Base-by-base conservation (phyloP, 164 flowering plant species). In the Nymphaea colorata region DNA sequence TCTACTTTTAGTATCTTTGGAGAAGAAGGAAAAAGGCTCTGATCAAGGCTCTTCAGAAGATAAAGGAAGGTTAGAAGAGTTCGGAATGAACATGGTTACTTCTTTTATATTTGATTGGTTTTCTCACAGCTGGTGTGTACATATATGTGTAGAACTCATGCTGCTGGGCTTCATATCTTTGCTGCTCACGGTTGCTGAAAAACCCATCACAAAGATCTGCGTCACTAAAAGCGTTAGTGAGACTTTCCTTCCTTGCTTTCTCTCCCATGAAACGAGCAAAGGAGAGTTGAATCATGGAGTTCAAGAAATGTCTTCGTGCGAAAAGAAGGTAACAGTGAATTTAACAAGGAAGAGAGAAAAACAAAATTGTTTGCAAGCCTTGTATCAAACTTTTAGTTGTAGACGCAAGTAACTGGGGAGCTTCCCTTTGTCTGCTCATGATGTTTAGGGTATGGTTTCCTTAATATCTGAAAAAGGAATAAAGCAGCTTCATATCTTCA, bases 161-260 rank as follows among this genome's bases (percentile, higher is more conserved):
- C 84, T 83, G n/a, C 44, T 87, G 78, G 93, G 90, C n/a, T 86
- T 87, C 64, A 79, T 87, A 77, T 87, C 93, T 14, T 64, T 87
- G 70, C 83, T 87, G 5, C 72, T 87, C 10, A 80, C 84, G n/a
- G 79, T 83, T 6, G 25, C 66, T 1, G 80, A 81, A 76, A 75
- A 11, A 4, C 70, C 73, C 0, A 80, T 87, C 59, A 79, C 93
- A 3, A 17, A 66, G 1, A 79, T 86, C 17, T 87, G 93, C 43
- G 68, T 84, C n/a, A 47, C 84, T 0, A 25, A 69, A 60, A 66
- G 55, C 0, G 45, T 80, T 0, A 88, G 77, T 36, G 59, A 67
- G 18, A 74, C 87, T 18, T 87, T 87, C 85, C 84, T 70, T 65
- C 88, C 88, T 0, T 87, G 96, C 57, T 25, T 25, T 25, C 36